A percentile compares a stretch with the other conserved stretches of the same genome.
Conservation (phyloP, 768 basidiomycete genomes). For the Lentinula sp. region DNA sequence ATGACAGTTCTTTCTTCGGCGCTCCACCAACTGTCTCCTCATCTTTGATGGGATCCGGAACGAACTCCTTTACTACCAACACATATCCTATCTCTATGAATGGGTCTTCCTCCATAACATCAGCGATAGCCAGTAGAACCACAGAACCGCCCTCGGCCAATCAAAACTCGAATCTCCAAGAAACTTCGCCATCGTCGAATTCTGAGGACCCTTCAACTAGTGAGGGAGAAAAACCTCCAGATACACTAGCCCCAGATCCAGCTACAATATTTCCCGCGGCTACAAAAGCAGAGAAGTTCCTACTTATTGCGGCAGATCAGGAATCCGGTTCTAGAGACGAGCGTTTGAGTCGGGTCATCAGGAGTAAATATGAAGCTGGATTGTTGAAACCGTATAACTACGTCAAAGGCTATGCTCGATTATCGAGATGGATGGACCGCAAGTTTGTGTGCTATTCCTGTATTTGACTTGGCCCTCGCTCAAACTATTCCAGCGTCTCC, state of each 20-base stretch:
- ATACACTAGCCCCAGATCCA: slow-evolving; percentile 31
- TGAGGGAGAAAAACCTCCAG: slow-evolving; percentile 12
- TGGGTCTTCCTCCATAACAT: not conserved
- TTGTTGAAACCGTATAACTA: slow-evolving; percentile 94
- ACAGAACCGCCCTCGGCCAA: not conserved
- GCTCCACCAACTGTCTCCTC: slow-evolving; percentile 48
- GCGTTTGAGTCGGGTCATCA: slow-evolving; percentile 84
- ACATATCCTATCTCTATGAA: slow-evolving; percentile 6
- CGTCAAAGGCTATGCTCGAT: slow-evolving; percentile 87
- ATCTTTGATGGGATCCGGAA: slow-evolving; percentile 37
- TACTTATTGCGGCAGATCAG: slow-evolving; percentile 93
- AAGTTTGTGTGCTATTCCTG: slow-evolving; percentile 46
- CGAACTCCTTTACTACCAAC: slow-evolving; percentile 14
- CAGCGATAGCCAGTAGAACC: slow-evolving; percentile 6
- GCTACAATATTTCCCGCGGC: slow-evolving; percentile 61
- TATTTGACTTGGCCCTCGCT: not conserved
- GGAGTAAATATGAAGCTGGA: slow-evolving; percentile 95
- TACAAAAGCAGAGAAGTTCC: slow-evolving; percentile 81
- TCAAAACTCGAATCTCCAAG: slow-evolving; percentile 4
- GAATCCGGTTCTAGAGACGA: slow-evolving; percentile 87
- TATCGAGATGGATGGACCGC: slow-evolving; percentile 92
- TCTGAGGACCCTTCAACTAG: slow-evolving; percentile 9
- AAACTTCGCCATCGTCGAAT: slow-evolving; percentile 15
- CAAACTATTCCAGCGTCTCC: slow-evolving; percentile 53
- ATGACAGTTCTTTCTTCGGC: slow-evolving; percentile 77